phyloP scores from a whole-genome alignment of 164 flowering plant species.

The Nymphaea colorata region DNA sequence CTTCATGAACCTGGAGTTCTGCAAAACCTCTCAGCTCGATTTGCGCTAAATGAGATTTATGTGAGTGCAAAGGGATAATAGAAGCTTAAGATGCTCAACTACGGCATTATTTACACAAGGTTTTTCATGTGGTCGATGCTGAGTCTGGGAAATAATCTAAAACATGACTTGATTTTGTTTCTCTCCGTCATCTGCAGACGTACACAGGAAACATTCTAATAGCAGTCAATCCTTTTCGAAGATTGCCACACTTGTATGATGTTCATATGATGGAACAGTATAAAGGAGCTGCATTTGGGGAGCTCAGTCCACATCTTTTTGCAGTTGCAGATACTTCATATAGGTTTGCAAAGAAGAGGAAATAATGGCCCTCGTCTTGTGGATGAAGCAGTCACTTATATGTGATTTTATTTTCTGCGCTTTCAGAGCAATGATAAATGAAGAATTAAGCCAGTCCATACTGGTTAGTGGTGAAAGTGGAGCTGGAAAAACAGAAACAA shows the following conservation, averaged over 20 bases:
- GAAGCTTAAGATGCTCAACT: too few relatives aligned
- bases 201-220: conserved; percentile 83
- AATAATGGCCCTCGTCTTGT: too few relatives aligned
- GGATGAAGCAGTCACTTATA: not conserved
- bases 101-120: too few relatives aligned
- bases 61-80: conserved; percentile 23
- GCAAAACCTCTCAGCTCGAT: conserved; percentile 57
- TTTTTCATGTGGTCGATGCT: too few relatives aligned
- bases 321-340: conserved; percentile 79
- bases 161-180: too few relatives aligned
- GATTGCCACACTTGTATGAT: conserved; percentile 77
- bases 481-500: conserved; percentile 88
- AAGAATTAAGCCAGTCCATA: conserved; percentile 60
- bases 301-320: conserved; percentile 81
- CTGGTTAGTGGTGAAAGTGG: conserved; percentile 90
- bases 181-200: conserved; percentile 31
- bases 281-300: conserved; percentile 77
- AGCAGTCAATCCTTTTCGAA: conserved; percentile 76
- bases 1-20: conserved; percentile 88
- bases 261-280: conserved; percentile 84
- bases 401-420: not conserved
- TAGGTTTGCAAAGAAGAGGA: conserved; percentile 24
- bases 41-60: conserved; percentile 75
- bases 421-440: conserved; percentile 61
- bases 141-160: too few relatives aligned